These are phyloP conservation scores for Xerocomellus amylosporus DNA, from an alignment of 768 basidiomycete species.

Conservation along the genomic window DNA sequence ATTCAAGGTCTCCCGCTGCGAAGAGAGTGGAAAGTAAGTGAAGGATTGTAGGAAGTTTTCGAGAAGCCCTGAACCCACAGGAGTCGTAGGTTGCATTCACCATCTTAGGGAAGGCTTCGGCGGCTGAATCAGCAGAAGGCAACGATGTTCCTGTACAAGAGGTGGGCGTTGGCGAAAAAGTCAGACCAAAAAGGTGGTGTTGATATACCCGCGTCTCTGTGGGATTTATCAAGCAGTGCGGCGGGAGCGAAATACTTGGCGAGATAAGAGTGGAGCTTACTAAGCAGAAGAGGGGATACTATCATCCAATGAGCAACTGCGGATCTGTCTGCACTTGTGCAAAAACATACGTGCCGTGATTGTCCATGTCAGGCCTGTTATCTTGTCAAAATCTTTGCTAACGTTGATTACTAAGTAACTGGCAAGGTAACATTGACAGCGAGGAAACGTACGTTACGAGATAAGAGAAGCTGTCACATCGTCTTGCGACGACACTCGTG, in stretches of 20 bases:
- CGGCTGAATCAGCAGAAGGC: not conserved
- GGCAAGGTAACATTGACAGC: conserved; percentile 9
- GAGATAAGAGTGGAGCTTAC: conserved; percentile 21
- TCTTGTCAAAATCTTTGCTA: conserved; percentile 13
- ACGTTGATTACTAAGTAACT: not conserved
- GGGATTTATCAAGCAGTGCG: conserved; percentile 15
- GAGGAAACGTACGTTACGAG: conserved; percentile 1
- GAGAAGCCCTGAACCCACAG: conserved; percentile 26
- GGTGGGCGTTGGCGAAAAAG: conserved; percentile 5
- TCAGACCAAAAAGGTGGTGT: not conserved
- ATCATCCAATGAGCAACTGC: conserved; percentile 21
- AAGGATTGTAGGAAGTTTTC: not conserved
- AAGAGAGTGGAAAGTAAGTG: not conserved
- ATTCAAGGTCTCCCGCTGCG: conserved; percentile 41
- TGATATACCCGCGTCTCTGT: conserved; percentile 24
- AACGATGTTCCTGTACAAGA: not conserved
- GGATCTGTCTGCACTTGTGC: not conserved
- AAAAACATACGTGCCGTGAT: conserved; percentile 1
- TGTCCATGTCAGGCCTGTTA: no score
- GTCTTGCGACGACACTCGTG: not conserved
- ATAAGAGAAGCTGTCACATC: conserved; percentile 12
- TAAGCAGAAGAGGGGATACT: conserved; percentile 18
- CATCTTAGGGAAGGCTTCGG: conserved; percentile 26
- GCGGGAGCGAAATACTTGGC: conserved; percentile 2
- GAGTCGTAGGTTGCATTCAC: conserved; percentile 44